Base-by-base conservation (phyloP, 2,329 filamentous ascomycete species). In the Calonectria honghensis region DNA sequence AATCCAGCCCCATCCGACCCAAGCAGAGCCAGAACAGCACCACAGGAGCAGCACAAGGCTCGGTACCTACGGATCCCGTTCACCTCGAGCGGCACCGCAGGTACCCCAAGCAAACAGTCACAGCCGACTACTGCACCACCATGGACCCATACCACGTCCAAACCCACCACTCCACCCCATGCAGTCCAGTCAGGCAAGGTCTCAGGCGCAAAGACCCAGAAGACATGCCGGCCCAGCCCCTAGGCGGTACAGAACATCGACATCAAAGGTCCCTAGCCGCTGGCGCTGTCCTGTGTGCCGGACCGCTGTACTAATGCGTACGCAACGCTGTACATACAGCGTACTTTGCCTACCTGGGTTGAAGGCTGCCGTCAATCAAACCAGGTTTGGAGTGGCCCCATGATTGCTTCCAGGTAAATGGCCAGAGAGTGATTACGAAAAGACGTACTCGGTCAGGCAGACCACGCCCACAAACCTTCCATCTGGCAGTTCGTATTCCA, bases 71-170 rank as follows among this genome's bases (percentile, higher is more conserved):
- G 24, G 61, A 3, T 20, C 45, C 39, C 64, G 48, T 35, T 39
- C 45, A 39, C 48, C 37, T 51, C 24, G 14, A 24, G 45, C 41
- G 27, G 64, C 64, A 57, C 51, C 35, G 39, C 68, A 59, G 61
- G 48, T 57, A 72, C 50, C 69, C 54, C 48, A 31, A 54, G 24
- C 45, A 57, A 66, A 66, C 63, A 59, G 61, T 72, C 50, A 37
- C 61, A 66, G 41, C 52, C 31, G 31, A 45, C 63, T 73, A 73
- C 71, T 73, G 71, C 71, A 69, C 66, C 48, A 72, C 52, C 64
- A 54, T 59, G 63, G 64, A 67, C 41, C 45, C 70, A 69, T 64
- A 72, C 70, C 39, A 41, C 64, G 31, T 57, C 35, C 51, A 37
- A 66, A 71, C 39, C 51, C 61, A 67, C 61, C 63, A 57, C 63